Base-by-base conservation (phyloP, 164 flowering plant genomes). In the Warburgia ugandensis region DNA sequence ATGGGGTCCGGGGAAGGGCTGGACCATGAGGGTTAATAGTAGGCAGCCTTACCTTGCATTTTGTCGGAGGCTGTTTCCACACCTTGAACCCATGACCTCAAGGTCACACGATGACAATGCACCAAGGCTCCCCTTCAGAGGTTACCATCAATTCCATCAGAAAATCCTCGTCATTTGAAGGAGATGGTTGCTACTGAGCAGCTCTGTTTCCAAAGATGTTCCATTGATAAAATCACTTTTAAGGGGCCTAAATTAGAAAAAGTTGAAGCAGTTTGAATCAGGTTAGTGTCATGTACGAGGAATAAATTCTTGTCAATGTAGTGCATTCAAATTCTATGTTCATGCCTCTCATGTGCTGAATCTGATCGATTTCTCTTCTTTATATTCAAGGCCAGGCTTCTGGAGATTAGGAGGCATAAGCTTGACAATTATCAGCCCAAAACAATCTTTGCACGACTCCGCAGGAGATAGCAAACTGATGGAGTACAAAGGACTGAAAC, bases 221-320 rank as follows among this genome's bases (percentile, higher is more conserved):
- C 81, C 51, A 64, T 62, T 20, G 85, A 91, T 66, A 81, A 73
- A 52, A 74, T 86, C 64, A 50, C 60, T 21, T 86, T 86, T 41
- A 48, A 65, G 57, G 97, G 91, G 43, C 87, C 85, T 31, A 64
- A 60, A 49, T 65, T 91, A 25, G 85, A 70, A 47, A 68, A 64
- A 50, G 50, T 91, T 54, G 58, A 55, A 63, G 92, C 94, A 28
- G 48, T 91, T 51, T 86, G 97, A 83, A 49, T 83, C 92, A 79
- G 96, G 96, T 86, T 52, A 29, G 68, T 65, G 44, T 64, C 39
- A 2, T 36, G 8, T 14, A 6, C 13, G 29, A 51, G 32, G 52
- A 45, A 45, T 6, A 23, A 17, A 47, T n/a, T 13, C 13, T 47
- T 30, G 8, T 29, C 48, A 14, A 8, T 16, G 6, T 8, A 8